These are phyloP conservation scores for Acer saccharum DNA, from an alignment of 345 rosid species.

Conservation along the genomic window DNA sequence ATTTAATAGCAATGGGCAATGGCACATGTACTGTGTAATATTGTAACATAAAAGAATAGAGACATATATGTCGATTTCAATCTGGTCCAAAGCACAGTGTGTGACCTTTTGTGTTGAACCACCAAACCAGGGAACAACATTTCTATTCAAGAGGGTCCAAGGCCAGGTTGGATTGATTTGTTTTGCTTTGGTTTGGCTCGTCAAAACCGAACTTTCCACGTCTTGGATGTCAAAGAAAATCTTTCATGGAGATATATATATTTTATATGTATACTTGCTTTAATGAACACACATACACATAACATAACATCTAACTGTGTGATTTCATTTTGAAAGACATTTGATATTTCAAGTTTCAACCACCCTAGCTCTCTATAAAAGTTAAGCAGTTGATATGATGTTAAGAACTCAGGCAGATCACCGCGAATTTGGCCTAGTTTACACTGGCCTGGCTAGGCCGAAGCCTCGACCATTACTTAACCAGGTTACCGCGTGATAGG, in stretches of 20 bases:
- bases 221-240: neutral
- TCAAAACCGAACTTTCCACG: neutral
- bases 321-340: neutral
- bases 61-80: constrained; percentile 22
- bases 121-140: constrained; percentile 5
- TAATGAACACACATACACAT: neutral
- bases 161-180: constrained; percentile 24
- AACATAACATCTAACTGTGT: neutral
- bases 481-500: too few relatives aligned
- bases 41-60: neutral
- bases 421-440: too few relatives aligned
- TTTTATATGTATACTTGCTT: neutral
- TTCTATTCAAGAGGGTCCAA: constrained; percentile 12
- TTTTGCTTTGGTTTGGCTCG: neutral
- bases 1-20: too few relatives aligned
- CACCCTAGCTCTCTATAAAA: neutral
- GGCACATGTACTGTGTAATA: constrained; percentile 18
- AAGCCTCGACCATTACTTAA: too few relatives aligned
- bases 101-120: neutral
- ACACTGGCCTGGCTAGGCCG: too few relatives aligned
- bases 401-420: too few relatives aligned
- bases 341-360: constrained; percentile 3
- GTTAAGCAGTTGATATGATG: neutral
- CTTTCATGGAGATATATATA: too few relatives aligned
- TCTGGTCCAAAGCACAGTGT: constrained; percentile 12